These are phyloP conservation scores for Tricholoma saponaceum DNA, from an alignment of 768 basidiomycete species.

Conservation along the genomic window DNA sequence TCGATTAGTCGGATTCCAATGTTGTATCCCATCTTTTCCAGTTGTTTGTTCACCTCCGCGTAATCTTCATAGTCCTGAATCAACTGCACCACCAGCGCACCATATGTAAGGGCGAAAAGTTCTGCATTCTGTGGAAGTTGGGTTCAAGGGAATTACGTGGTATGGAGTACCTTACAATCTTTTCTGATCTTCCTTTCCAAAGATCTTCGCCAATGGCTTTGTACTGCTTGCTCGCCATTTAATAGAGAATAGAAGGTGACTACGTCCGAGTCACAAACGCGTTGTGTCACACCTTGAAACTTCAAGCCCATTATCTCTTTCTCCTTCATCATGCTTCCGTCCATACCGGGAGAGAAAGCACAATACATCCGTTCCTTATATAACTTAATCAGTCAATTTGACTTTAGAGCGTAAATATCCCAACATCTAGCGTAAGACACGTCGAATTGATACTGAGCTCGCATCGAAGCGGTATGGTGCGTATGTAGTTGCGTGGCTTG, in stretches of 20 bases:
- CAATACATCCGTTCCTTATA: no score
- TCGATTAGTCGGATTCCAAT: slow-evolving; percentile 96
- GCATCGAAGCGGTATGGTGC: not conserved
- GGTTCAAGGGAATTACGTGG: slow-evolving; percentile 8
- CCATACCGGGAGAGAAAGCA: not conserved
- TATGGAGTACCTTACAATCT: slow-evolving; percentile 62
- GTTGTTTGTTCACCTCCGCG: slow-evolving; percentile 89
- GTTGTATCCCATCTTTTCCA: slow-evolving; percentile 99
- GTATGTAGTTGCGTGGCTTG: no score
- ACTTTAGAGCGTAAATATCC: no score
- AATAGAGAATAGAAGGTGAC: no score
- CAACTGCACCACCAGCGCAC: slow-evolving; percentile 95
- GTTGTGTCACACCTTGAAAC: slow-evolving; percentile 31
- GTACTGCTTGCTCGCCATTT: slow-evolving; percentile 80
- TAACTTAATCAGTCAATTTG: no score
- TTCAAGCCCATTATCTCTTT: no score
- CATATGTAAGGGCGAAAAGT: slow-evolving; percentile 94
- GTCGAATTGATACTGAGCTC: no score
- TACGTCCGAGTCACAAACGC: slow-evolving; percentile 13
- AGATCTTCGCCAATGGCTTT: slow-evolving; percentile 91
- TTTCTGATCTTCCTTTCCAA: slow-evolving; percentile 93
- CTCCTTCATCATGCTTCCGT: not conserved
- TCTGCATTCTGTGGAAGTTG: slow-evolving; percentile 78
- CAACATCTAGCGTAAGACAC: no score
- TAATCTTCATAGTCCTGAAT: slow-evolving; percentile 99